Evolutionary conservation across 1,139 yeast species (phyloP).

Genomic region (Blastobotrys apis): DNA sequence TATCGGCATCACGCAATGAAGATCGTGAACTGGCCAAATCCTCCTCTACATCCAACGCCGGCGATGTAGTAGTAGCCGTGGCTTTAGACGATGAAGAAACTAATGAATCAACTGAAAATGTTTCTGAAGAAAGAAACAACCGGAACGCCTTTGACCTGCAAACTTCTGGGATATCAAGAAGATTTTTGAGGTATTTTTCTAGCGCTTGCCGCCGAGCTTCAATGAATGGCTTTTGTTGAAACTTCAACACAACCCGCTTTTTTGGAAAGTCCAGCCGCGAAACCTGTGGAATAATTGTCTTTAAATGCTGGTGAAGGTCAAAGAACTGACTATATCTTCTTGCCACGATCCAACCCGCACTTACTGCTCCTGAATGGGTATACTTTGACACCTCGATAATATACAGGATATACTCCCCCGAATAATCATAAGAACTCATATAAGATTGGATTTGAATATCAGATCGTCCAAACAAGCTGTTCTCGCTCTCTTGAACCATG

Average conservation of each 20-base stretch:
- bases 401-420: slow-evolving; percentile 63
- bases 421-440: slow-evolving; percentile 47
- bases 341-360: slow-evolving; percentile 87
- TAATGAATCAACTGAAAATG: slow-evolving; percentile 39
- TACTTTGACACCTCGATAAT: slow-evolving; percentile 70
- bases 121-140: slow-evolving; percentile 71
- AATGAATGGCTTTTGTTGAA: slow-evolving; percentile 53
- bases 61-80: slow-evolving; percentile 1
- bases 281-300: slow-evolving; percentile 49
- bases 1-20: background rate
- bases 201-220: slow-evolving; percentile 61
- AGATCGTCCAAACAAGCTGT: slow-evolving; percentile 70
- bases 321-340: slow-evolving; percentile 82
- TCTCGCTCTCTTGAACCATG: slow-evolving; percentile 77
- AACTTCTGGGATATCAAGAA: slow-evolving; percentile 60
- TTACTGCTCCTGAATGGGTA: slow-evolving; percentile 42
- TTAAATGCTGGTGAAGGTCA: slow-evolving; percentile 63
- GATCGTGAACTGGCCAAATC: slow-evolving; percentile 1
- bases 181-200: slow-evolving; percentile 55
- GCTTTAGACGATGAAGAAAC: background rate
- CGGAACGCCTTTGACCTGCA: slow-evolving; percentile 72
- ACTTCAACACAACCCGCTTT: slow-evolving; percentile 61
- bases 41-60: background rate
- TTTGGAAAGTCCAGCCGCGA: slow-evolving; percentile 56
- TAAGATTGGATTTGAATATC: slow-evolving; percentile 62